Evolutionary conservation across 2,329 filamentous ascomycete species (phyloP), one percentile per base, ranked within the genome.

Genomic region (Tolypocladium nubicola): DNA sequence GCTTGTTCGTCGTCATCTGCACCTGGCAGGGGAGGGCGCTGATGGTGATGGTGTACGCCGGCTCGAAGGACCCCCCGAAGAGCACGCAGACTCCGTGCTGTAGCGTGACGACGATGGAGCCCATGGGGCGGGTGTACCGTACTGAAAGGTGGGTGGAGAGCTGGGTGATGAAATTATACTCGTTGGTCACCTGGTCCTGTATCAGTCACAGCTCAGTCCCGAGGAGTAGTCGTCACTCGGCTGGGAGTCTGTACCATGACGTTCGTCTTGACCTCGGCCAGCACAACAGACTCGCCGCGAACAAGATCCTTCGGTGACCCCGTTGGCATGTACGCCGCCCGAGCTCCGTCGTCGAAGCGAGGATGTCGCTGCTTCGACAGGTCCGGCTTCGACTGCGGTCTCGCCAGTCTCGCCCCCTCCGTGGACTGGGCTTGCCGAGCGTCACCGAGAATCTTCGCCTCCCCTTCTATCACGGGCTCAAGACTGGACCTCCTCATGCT

Each of bases 11-110:
- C 4, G 84, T 81, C 0, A 88, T 83, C 60, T 86, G 85, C 2
- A 94, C 75, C 61, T 89, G 80, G 13, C 78, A 78, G 1, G 87
- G 79, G 11, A 94, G 76, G 0, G 89, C 85, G 40, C 81, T 86
- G 59, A 96, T 81, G 39, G 83, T 87, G 66, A 96, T 76, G 59
- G 86, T 80, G 67, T 96, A 97, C 23, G 89, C 88, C 4, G 89
- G 87, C 54, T 91, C 87, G 61, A 89, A 87, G 6, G 84, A 85
- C 40, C 86, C 88, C 2, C 83, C 88, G 59, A 93, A 86, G 57
- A 90, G 76, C 63, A 96, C 81, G 66, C 87, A 89, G 16, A 83
- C 80, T 33, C 87, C 85, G 66, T 94, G 89, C 47, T 87, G 81
- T n/a, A 96, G 74, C 2, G 83, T 86, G 52, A 95, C 82, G 67